Conservation (phyloP, 2,329 filamentous ascomycete genomes). For the Cordyceps cicadae region DNA sequence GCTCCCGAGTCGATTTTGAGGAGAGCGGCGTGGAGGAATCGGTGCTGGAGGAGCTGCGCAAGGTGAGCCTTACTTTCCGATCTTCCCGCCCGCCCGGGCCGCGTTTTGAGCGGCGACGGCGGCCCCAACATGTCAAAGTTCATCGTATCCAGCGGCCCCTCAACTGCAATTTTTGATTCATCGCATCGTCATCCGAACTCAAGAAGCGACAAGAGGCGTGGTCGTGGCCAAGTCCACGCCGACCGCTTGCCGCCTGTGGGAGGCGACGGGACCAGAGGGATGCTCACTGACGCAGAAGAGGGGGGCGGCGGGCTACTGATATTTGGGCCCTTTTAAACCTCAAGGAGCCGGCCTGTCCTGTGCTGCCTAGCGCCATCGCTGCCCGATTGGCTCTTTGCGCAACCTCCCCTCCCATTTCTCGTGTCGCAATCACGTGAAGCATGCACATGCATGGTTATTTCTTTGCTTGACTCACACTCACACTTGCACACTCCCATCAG, state of each 20-base stretch:
- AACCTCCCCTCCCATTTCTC: neutral
- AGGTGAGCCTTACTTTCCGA: slow-evolving; percentile 50
- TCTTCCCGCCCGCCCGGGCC: neutral
- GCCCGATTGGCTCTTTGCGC: slow-evolving; percentile 8
- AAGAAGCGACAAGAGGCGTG: neutral
- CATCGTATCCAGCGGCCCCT: slow-evolving; percentile 3
- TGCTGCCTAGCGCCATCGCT: slow-evolving; percentile 15
- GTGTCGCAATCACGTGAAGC: neutral
- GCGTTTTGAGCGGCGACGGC: neutral
- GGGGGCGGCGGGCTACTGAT: slow-evolving; percentile 29
- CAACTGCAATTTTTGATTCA: neutral
- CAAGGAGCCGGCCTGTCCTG: slow-evolving; percentile 19
- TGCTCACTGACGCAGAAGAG: slow-evolving; percentile 10
- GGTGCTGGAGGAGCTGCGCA: slow-evolving; percentile 77
- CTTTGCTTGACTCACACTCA: too few relatives aligned
- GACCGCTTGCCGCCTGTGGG: neutral
- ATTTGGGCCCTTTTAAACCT: slow-evolving; percentile 50
- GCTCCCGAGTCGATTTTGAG: slow-evolving; percentile 91
- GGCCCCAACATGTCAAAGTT: neutral
- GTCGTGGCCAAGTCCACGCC: neutral
- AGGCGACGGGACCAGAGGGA: neutral
- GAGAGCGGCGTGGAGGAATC: slow-evolving; percentile 86
- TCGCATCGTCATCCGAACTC: neutral
- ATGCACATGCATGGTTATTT: neutral
- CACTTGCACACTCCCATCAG: neutral